Base-by-base conservation (phyloP, 306 rosid genomes). In the Carpinus viminea region DNA sequence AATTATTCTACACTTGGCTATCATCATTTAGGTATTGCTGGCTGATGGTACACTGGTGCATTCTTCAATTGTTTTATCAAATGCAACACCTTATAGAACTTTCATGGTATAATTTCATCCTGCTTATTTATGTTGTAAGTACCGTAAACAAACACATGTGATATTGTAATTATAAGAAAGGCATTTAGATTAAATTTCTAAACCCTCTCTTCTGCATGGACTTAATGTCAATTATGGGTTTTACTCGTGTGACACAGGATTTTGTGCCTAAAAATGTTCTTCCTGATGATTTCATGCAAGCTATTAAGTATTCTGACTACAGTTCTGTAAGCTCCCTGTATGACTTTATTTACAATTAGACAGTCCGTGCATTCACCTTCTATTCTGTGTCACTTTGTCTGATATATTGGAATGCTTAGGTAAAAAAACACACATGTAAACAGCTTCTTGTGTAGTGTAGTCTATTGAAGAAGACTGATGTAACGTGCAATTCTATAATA, bases 41-140 rank as follows among this genome's bases (percentile, higher is more conserved):
- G 92, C 91, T 62, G 98, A 91, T 83, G 99, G 99, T 60, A 90
- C 94, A 16, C 74, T 48, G 73, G 92, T 95, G 80, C 89, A 61
- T 80, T 86, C 98, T 81, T 93, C 98, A 74, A 75, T 77, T 78
- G 96, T 93, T 81, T 79, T 95, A 74, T 95, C 99, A 34, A 95
- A 93, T 70, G 98, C 99, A 62, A 95, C 99, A 28, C 99, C 99
- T 7, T 89, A 90, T 75, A 87, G 70, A 84, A 95, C 99, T 54
- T 95, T 93, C 80, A 85, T 86, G 97, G 99, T 95, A 73, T 73
- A 77, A 72, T 74, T 54, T 62, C 76, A 68, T 55, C 24, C 51
- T 68, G 72, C 69, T 64, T 45, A 26, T 75, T 46, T 38, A 9
- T 53, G 8, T 55, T 15, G 28, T 9, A 13, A 26, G 24, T 12